Evolutionary conservation across 139 green algal genomes (phyloP).

Genomic region (Trebouxia sp.): DNA sequence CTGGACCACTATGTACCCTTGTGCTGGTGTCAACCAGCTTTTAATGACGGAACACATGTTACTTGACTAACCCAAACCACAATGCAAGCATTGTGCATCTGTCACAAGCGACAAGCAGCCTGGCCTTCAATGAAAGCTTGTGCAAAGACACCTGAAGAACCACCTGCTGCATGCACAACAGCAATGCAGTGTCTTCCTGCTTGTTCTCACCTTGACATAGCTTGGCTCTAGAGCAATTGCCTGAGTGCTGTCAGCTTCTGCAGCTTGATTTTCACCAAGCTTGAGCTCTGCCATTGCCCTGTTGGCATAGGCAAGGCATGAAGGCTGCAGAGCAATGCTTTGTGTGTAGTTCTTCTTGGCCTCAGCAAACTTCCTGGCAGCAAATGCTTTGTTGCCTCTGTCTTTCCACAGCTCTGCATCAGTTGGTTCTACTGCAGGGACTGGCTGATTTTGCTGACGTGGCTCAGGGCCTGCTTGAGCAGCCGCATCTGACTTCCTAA

Average conservation of each 20-base stretch:
- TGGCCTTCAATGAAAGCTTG: no score
- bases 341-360: slow-evolving; percentile 62
- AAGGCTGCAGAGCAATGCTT: slow-evolving; percentile 53
- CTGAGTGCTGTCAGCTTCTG: slow-evolving; percentile 62
- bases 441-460: slow-evolving; percentile 31
- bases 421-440: slow-evolving; percentile 33
- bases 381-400: slow-evolving; percentile 75
- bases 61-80: no score
- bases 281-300: slow-evolving; percentile 72
- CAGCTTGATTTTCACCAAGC: slow-evolving; percentile 38
- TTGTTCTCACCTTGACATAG: slow-evolving; percentile 81
- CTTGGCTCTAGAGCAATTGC: slow-evolving; percentile 62
- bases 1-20: no score
- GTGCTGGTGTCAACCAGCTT: no score
- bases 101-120: no score
- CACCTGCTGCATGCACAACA: no score
- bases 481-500: background rate
- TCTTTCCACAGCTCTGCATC: slow-evolving; percentile 58
- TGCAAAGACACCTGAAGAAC: no score
- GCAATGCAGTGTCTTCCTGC: no score
- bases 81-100: no score
- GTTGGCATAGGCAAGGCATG: slow-evolving; percentile 64
- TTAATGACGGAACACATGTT: no score
- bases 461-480: slow-evolving; percentile 23
- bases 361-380: slow-evolving; percentile 45